Base-by-base conservation (phyloP, 805 yeast species). In the Myxozyma neglecta region DNA sequence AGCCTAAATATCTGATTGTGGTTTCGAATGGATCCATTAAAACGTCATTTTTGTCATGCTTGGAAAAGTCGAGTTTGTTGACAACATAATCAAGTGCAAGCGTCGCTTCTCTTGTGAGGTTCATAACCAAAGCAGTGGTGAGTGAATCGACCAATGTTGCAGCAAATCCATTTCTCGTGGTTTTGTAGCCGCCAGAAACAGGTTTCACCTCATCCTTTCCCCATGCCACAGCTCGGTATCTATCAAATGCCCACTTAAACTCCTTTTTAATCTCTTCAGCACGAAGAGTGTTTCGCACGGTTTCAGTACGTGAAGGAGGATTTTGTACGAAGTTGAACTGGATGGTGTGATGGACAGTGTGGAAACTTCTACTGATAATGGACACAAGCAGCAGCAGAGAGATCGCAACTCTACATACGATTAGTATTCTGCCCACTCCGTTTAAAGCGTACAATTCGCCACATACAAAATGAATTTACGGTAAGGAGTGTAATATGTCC, bases 141-240 rank as follows among this genome's bases (percentile, higher is more conserved):
- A 81, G 65, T 0, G 81, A 68, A 60, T 80, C 83, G 3, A 80
- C 69, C 18, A 79, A 50, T 1, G 80, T 75, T 0, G 80, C 74
- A 8, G 80, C 76, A 81, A 82, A 80, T 0, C 79, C 79, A 57
- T 72, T 76, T 56, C 77, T 74, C 1, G 79, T 68, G 56, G 74
- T 73, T 11, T 39, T 62, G 57, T 44, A 2, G 39, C 61, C 56
- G 32, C 73, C 72, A 1, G 75, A 62, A 1, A 76, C 44, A 1
- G 80, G 80, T 14, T 65, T 56, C 2, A 77, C 72, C 57, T 76
- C 80, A 60, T 77, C 80, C 49, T 72, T 73, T 6, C 77, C 78
- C 67, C 72, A 71, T 0, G 75, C 79, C 34, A 43, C 58, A 29
- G 53, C 56, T 4, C 48, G 39, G 35, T 66, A 66, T 56, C 42